phyloP scores from a whole-genome alignment of 2,329 filamentous ascomycete genomes.

The Sclerotinia borealis region DNA sequence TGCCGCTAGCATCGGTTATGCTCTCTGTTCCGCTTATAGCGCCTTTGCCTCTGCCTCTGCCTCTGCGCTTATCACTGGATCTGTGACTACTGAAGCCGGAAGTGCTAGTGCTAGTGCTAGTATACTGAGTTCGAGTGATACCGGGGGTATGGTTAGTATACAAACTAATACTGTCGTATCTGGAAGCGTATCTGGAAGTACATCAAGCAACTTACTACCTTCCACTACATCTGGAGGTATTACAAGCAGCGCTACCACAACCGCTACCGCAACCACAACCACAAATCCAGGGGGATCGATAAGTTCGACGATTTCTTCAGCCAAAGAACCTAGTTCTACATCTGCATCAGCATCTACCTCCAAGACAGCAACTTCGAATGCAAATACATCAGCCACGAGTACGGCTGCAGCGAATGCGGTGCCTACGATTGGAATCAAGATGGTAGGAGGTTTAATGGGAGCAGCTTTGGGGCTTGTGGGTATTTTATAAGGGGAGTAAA shows the following conservation, averaged over 20 bases:
- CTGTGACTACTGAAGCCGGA: background rate
- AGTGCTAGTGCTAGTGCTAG: background rate
- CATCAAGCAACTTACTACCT: too few relatives aligned
- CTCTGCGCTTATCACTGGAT: background rate
- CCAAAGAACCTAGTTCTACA: background rate
- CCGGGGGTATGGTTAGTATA: background rate
- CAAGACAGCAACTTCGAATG: background rate
- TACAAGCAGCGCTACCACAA: background rate
- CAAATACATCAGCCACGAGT: background rate
- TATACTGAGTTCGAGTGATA: background rate
- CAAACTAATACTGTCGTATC: background rate
- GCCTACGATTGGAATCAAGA: background rate
- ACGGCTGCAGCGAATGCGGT: background rate
- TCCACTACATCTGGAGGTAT: too few relatives aligned
- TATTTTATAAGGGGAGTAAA: background rate
- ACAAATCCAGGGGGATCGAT: background rate
- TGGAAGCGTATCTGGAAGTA: background rate
- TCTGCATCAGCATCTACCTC: background rate
- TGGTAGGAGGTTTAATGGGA: slow-evolving; percentile 7
- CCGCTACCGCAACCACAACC: background rate
- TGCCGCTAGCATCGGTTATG: slow-evolving; percentile 32
- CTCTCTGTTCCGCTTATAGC: slow-evolving; percentile 31
- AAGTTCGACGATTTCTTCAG: background rate
- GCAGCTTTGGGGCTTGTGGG: background rate
- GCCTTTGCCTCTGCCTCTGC: slow-evolving; percentile 17